Base-by-base conservation (phyloP, 371 early-diverging fungal species). In the Mortierella sp. region DNA sequence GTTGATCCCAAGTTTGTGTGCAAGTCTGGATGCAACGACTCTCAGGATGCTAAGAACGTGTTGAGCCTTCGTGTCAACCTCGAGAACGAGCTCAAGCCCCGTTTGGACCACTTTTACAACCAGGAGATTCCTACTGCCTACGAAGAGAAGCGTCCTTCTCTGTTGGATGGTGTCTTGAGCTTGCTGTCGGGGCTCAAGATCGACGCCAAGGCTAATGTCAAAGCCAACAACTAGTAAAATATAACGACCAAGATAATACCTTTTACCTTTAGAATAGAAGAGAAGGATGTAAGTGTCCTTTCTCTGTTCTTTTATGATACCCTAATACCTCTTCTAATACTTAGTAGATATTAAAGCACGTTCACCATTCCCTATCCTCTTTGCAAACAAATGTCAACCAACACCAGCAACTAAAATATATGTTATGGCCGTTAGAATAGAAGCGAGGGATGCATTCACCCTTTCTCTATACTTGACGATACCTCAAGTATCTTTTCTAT, bases 1-100 rank as follows among this genome's bases (percentile, higher is more conserved):
- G 58, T 79, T 28, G 81, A 72, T 58, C 24, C 75, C 77, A 85
- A 80, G 60, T 82, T 72, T 72, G 80, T 82, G 73, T 82, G 86
- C 80, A 80, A 71, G 73, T 50, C 63, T 34, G 86, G 82, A 24
- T 85, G 86, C 78, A 77, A 73, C 26, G 80, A 82, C 38, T 42
- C 74, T 2, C 19, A 82, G 45, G 80, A 85, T 55, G 82, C 77
- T 75, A 71, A 81, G 48, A 47, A 28, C 7, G 85, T 84, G 1
- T 65, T 84, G 70, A 45, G 48, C 34, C 80, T 81, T 3, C 77
- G 75, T 31, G 74, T 57, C 42, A 76, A 68, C 21, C 74, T 84
- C 28, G 74, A 84, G 68, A 73, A 76, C 47, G 42, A 71, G 34
- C 38, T 84, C 7, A 14, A 45, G 52, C 74, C 78, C 45, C 79